Evolutionary conservation across 495 filamentous ascomycete genomes (phyloP).

Genomic region (Amorphotheca resinae): DNA sequence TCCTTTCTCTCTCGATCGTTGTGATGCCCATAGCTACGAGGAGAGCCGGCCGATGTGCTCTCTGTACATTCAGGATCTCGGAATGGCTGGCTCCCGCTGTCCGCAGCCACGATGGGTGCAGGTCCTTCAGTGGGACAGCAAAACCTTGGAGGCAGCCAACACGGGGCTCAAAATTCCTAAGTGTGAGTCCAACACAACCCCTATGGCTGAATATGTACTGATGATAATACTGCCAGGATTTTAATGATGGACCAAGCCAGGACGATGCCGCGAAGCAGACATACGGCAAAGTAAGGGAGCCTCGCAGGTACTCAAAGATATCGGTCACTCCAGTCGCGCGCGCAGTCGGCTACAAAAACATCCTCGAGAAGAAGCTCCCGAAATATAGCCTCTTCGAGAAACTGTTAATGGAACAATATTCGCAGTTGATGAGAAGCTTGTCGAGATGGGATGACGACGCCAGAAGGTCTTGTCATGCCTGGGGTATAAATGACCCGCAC

Average conservation of each 20-base stretch:
- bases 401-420: conserved; percentile 19
- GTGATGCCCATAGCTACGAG: conserved; percentile 12
- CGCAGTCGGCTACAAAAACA: too few relatives aligned
- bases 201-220: too few relatives aligned
- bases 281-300: too few relatives aligned
- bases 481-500: conserved; percentile 5
- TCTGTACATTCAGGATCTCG: conserved; percentile 12
- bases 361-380: too few relatives aligned
- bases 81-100: conserved; percentile 5
- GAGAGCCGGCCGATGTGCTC: conserved; percentile 12
- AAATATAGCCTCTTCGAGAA: conserved; percentile 22
- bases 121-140: not conserved
- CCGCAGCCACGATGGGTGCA: not conserved
- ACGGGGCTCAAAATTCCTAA: not conserved
- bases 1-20: conserved; percentile 1
- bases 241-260: too few relatives aligned
- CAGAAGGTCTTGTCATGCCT: not conserved
- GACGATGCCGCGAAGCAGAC: too few relatives aligned
- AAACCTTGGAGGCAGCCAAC: not conserved
- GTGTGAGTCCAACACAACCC: not conserved
- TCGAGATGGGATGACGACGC: too few relatives aligned
- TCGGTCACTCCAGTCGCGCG: too few relatives aligned
- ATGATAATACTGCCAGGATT: too few relatives aligned
- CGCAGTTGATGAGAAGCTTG: too few relatives aligned
- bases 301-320: too few relatives aligned